Conservation (phyloP, 2,329 filamentous ascomycete genomes). For the Sordariomycetes sp. region DNA sequence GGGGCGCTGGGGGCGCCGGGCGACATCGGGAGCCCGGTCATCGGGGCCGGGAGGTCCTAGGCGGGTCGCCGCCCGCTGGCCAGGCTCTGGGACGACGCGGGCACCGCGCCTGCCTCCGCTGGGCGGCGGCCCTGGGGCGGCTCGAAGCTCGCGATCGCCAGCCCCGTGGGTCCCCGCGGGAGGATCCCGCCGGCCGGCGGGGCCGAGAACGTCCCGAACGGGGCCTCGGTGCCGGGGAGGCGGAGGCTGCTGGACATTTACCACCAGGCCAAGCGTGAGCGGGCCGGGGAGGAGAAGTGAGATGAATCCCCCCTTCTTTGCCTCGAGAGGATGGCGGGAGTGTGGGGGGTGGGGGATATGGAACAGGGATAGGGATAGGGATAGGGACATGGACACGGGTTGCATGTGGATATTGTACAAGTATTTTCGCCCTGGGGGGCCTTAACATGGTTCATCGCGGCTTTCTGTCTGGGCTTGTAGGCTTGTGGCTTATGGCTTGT, state of each 20-base stretch:
- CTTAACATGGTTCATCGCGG: no score
- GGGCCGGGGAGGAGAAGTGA: no score
- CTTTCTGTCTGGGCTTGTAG: no score
- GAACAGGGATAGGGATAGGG: no score
- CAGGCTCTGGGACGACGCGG: not conserved
- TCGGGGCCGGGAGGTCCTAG: conserved; percentile 3
- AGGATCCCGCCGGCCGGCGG: not conserved
- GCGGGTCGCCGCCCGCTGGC: not conserved
- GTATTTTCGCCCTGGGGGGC: no score
- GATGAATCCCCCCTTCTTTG: no score
- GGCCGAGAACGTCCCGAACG: not conserved
- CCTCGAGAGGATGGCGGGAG: no score
- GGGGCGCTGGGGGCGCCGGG: conserved; percentile 45
- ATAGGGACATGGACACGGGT: no score
- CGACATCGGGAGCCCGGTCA: conserved; percentile 56
- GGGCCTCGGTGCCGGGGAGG: not conserved
- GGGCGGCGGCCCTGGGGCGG: not conserved
- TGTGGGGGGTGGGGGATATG: no score
- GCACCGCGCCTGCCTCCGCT: not conserved
- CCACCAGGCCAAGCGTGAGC: not conserved
- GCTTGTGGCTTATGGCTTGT: no score
- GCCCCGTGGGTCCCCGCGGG: not conserved
- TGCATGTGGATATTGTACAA: no score
- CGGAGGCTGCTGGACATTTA: not conserved
- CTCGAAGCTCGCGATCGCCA: not conserved